Base-by-base conservation (phyloP, 192 early-diverging fungal genomes). In the Entophlyctis luteolus region DNA sequence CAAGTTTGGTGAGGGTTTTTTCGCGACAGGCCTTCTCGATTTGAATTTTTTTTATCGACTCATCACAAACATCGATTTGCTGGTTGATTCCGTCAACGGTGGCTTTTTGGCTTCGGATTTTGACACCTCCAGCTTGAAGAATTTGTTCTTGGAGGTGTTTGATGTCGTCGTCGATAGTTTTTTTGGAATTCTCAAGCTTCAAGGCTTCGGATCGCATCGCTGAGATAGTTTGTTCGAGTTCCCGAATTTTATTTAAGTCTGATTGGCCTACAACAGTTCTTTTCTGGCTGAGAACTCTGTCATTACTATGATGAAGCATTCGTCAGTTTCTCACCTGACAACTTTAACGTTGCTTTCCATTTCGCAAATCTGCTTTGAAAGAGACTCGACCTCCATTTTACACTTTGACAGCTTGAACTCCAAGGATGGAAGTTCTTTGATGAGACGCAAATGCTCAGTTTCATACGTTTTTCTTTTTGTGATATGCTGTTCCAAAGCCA, bases 81-180 rank as follows among this genome's bases (percentile, higher is more conserved):
- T 93, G 88, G 27, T 78, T 74, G 42, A 98, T 69, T 16, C 86
- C 85, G 54, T 95, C 91, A 8, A 93, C 90, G 27, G 86, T 89
- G 42, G 87, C 82, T 53, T 91, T 92, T 75, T 99, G 95, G 2
- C 84, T 73, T 47, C 95, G 84, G 32, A 99, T 75, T 71, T 87
- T 83, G 50, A 91, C 88, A 39, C 93, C 95, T 59, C 96, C 96
- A 34, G 85, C 89, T 67, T 95, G 85, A 73, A 97, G 77, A 59
- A 99, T 96, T 62, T 93, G 84, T 37, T 93, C 87, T 55, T 97
- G 93, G 22, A 98, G 77, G 33, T 77, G 73, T 39, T 84, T 81
- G 62, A 99, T 96, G 42, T 85, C 87, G 2, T 76, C 84, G 60
- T 97, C 87, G 49, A 98, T 87, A 10, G 73, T 71, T 12, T 77